Conservation (phyloP, 805 yeast species). For the Sugiyamaella chiloensis region DNA sequence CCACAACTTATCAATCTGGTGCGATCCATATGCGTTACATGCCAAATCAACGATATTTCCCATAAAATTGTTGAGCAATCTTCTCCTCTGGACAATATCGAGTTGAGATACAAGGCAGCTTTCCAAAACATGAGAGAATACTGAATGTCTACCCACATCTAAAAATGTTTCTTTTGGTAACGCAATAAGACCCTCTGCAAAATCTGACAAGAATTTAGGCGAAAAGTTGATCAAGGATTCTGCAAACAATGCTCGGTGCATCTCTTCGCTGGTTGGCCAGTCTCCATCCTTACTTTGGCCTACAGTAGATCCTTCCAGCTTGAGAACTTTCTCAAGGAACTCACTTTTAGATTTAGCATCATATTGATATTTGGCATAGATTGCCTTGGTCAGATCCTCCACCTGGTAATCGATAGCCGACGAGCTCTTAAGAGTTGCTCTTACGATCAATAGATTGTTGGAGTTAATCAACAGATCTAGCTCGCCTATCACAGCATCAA, state of each 20-base stretch:
- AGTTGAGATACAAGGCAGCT: slow-evolving; percentile 49
- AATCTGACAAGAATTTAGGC: slow-evolving; percentile 47
- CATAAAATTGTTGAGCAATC: slow-evolving; percentile 61
- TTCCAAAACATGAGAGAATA: slow-evolving; percentile 86
- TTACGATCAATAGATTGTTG: slow-evolving; percentile 19
- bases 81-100: slow-evolving; percentile 55
- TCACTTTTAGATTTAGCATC: slow-evolving; percentile 29
- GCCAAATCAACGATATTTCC: slow-evolving; percentile 58
- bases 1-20: slow-evolving; percentile 84
- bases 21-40: slow-evolving; percentile 88
- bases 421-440: slow-evolving; percentile 22
- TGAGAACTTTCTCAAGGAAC: slow-evolving; percentile 65
- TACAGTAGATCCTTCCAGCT: slow-evolving; percentile 64
- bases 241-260: slow-evolving; percentile 71
- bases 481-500: slow-evolving; percentile 26
- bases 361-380: slow-evolving; percentile 30
- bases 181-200: slow-evolving; percentile 57
- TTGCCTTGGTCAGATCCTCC: slow-evolving; percentile 19
- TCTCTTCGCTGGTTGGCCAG: slow-evolving; percentile 90
- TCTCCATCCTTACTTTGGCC: slow-evolving; percentile 74
- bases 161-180: slow-evolving; percentile 59
- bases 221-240: slow-evolving; percentile 73
- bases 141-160: slow-evolving; percentile 84
- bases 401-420: slow-evolving; percentile 13
- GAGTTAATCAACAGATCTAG: slow-evolving; percentile 24